A percentile compares a stretch with the other conserved stretches of the same genome.
These are phyloP conservation scores for Galerina sulciceps DNA, from an alignment of 768 basidiomycete species.

Conservation along the genomic window DNA sequence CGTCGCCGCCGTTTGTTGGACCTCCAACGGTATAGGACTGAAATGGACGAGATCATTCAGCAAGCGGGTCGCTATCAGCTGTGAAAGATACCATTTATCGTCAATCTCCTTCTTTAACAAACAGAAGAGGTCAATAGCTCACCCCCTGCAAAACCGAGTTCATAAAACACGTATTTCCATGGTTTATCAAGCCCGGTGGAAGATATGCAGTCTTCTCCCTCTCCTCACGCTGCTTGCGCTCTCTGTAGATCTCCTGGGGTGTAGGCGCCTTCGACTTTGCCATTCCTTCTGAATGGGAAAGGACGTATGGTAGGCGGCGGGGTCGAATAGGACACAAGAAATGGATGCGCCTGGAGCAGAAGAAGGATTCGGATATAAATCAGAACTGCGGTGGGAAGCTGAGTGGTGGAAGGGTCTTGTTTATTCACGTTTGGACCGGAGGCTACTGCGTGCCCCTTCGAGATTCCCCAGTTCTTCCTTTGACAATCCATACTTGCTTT, in stretches of 20 bases:
- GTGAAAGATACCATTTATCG: slow-evolving; percentile 14
- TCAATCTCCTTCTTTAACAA: neutral
- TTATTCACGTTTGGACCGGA: too few relatives aligned
- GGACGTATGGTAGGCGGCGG: too few relatives aligned
- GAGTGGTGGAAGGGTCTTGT: too few relatives aligned
- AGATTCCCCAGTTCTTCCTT: too few relatives aligned
- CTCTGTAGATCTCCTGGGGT: slow-evolving; percentile 66
- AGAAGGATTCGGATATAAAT: neutral
- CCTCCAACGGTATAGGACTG: slow-evolving; percentile 45
- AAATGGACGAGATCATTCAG: slow-evolving; percentile 63
- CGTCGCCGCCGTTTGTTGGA: slow-evolving; percentile 43
- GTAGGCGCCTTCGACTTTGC: slow-evolving; percentile 58
- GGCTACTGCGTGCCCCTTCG: too few relatives aligned
- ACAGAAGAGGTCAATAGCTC: slow-evolving; percentile 33
- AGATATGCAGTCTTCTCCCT: slow-evolving; percentile 60
- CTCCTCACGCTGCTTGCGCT: slow-evolving; percentile 64
- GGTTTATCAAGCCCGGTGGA: slow-evolving; percentile 78
- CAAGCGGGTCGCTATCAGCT: slow-evolving; percentile 72
- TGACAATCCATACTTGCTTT: too few relatives aligned
- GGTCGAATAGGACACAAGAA: too few relatives aligned
- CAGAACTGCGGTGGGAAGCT: neutral
- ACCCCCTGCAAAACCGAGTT: slow-evolving; percentile 93
- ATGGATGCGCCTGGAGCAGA: too few relatives aligned
- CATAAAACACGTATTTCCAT: slow-evolving; percentile 95
- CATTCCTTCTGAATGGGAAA: slow-evolving; percentile 36